phyloP scores from a whole-genome alignment of 2,329 filamentous ascomycete species.

The Tolypocladium sp. region DNA sequence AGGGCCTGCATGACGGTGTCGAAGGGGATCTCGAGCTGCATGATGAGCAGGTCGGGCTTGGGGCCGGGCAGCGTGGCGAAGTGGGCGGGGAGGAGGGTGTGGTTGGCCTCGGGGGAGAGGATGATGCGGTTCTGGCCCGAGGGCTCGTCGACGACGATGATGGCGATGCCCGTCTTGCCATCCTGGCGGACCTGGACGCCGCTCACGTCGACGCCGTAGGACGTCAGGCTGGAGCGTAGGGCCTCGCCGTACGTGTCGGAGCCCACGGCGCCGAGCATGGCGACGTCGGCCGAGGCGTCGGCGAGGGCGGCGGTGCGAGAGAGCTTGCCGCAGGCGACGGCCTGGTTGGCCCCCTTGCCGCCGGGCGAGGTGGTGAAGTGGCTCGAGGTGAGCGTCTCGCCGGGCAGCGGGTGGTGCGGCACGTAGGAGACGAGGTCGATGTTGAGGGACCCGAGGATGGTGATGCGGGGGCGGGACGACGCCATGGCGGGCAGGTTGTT shows the following conservation, averaged over 20 bases:
- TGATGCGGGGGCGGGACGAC: conserved; percentile 44
- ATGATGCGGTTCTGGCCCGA: conserved; percentile 71
- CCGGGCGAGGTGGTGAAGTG: conserved; percentile 75
- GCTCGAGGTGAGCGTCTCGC: conserved; percentile 77
- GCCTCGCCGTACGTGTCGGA: conserved; percentile 55
- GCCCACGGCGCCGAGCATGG: conserved; percentile 70
- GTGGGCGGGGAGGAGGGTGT: conserved; percentile 29
- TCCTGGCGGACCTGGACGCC: conserved; percentile 35
- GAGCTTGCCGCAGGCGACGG: conserved; percentile 76
- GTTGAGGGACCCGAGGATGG: conserved; percentile 87
- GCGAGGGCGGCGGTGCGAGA: conserved; percentile 42
- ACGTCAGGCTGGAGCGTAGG: conserved; percentile 47
- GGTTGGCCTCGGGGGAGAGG: conserved; percentile 63
- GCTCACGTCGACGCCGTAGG: conserved; percentile 52
- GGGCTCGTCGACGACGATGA: conserved; percentile 67
- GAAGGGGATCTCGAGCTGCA: conserved; percentile 72
- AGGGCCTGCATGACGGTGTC: conserved; percentile 56
- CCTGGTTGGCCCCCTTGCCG: conserved; percentile 95
- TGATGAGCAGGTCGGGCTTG: conserved; percentile 54
- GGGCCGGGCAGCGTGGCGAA: conserved; percentile 23
- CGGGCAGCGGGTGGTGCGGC: conserved; percentile 69
- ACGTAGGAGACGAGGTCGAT: conserved; percentile 88
- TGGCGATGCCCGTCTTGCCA: conserved; percentile 58
- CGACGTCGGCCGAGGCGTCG: conserved; percentile 35
- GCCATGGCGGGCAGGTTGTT: conserved; percentile 5